Evolutionary conservation across 805 yeast genomes (phyloP).

Genomic region (Myxozyma nipponensis): DNA sequence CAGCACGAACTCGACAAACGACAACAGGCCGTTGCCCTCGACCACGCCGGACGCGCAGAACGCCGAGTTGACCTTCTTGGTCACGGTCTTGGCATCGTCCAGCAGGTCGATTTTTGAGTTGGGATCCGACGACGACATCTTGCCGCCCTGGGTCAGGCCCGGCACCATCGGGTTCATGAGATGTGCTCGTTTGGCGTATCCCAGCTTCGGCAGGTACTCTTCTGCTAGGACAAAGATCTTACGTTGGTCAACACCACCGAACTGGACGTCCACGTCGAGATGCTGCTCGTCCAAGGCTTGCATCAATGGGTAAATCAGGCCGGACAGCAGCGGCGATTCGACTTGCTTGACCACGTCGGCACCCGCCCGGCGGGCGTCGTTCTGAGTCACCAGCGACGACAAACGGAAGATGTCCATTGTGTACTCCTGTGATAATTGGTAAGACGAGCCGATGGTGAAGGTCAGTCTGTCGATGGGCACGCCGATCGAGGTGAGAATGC

Average conservation of each 20-base stretch:
- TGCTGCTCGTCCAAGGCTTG: constrained; percentile 96
- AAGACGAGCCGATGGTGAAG: constrained; percentile 85
- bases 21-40: constrained; percentile 83
- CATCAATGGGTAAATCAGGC: constrained; percentile 96
- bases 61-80: constrained; percentile 87
- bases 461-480: constrained; percentile 87
- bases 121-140: constrained; percentile 99
- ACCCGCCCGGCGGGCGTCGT: constrained; percentile 98
- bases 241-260: constrained; percentile 99
- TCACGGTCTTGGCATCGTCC: constrained; percentile 82
- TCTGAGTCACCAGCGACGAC: constrained; percentile 81
- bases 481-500: constrained; percentile 77
- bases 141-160: constrained; percentile 91
- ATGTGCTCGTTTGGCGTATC: constrained; percentile 97
- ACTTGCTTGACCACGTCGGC: constrained; percentile 99
- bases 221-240: constrained; percentile 96
- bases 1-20: constrained; percentile 79
- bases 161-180: constrained; percentile 99
- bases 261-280: constrained; percentile 85
- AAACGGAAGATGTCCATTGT: constrained; percentile 86
- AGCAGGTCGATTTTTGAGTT: constrained; percentile 91
- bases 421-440: constrained; percentile 73
- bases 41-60: constrained; percentile 93
- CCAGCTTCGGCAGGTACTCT: constrained; percentile 79
- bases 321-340: constrained; percentile 85